Conservation (phyloP, 192 early-diverging fungal species). For the Coemansia sp. region DNA sequence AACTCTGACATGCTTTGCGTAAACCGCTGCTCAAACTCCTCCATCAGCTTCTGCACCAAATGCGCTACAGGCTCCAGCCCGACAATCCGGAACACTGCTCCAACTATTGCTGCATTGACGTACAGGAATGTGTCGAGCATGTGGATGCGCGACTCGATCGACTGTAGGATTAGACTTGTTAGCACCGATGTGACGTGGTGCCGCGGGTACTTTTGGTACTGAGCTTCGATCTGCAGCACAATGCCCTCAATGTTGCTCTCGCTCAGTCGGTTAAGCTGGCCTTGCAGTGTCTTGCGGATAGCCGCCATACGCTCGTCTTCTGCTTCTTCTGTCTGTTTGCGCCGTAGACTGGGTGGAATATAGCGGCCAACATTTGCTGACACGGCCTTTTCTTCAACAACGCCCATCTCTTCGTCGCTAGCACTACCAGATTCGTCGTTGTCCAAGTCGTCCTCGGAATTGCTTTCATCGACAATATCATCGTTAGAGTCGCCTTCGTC, state of each 20-base stretch:
- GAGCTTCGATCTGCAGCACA: constrained; percentile 73
- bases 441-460: neutral
- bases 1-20: constrained; percentile 33
- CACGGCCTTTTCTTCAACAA: constrained; percentile 3
- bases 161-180: constrained; percentile 70
- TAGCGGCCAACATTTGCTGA: constrained; percentile 62
- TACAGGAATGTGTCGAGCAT: constrained; percentile 89
- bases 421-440: neutral
- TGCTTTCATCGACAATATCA: neutral
- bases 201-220: constrained; percentile 62
- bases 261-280: constrained; percentile 83
- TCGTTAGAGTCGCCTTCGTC: neutral
- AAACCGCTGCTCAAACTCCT: constrained; percentile 67
- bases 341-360: constrained; percentile 85
- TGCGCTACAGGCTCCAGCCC: constrained; percentile 87
- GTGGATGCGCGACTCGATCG: constrained; percentile 79
- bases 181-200: constrained; percentile 83
- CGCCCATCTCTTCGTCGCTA: constrained; percentile 6
- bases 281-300: constrained; percentile 79
- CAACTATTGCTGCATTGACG: constrained; percentile 85
- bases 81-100: constrained; percentile 72
- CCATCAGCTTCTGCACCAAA: constrained; percentile 73
- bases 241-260: constrained; percentile 92
- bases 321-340: constrained; percentile 57
- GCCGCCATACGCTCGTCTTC: constrained; percentile 68